Evolutionary conservation across 345 rosid genomes (phyloP).

Genomic region (Euphorbia lathyris): DNA sequence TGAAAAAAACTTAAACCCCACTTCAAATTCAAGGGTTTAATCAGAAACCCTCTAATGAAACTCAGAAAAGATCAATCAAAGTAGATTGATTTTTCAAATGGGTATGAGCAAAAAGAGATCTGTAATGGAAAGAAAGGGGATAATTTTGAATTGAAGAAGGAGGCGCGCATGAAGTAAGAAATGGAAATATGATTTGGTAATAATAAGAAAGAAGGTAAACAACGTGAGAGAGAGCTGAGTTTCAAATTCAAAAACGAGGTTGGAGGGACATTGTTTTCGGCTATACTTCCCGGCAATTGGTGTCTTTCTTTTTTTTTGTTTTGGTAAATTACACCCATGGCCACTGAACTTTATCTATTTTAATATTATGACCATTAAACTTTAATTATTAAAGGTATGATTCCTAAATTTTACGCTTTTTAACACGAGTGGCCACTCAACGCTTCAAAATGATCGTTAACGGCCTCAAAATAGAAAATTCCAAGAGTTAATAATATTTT

Average conservation of each 20-base stretch:
- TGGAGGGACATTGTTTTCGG: conserved; percentile 8
- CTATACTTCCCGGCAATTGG: neutral
- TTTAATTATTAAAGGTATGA: too few relatives aligned
- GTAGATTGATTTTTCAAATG: neutral
- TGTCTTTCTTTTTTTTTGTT: too few relatives aligned
- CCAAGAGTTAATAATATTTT: too few relatives aligned
- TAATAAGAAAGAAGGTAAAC: neutral
- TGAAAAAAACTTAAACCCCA: neutral
- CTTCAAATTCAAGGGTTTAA: neutral
- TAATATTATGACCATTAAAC: too few relatives aligned
- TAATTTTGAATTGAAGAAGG: neutral
- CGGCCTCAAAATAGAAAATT: too few relatives aligned
- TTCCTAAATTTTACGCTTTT: too few relatives aligned
- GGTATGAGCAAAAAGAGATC: too few relatives aligned
- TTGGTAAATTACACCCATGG: too few relatives aligned
- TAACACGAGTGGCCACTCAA: too few relatives aligned
- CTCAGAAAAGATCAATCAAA: neutral
- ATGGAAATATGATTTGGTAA: neutral
- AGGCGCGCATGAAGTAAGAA: conserved; percentile 8
- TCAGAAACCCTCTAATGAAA: neutral
- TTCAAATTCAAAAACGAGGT: conserved; percentile 23
- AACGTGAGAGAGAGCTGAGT: neutral
- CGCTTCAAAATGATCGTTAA: too few relatives aligned
- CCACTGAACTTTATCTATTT: too few relatives aligned
- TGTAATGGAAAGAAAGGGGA: neutral